phyloP scores from a whole-genome alignment of 2,329 filamentous ascomycete genomes.

The Cadophora gregata region DNA sequence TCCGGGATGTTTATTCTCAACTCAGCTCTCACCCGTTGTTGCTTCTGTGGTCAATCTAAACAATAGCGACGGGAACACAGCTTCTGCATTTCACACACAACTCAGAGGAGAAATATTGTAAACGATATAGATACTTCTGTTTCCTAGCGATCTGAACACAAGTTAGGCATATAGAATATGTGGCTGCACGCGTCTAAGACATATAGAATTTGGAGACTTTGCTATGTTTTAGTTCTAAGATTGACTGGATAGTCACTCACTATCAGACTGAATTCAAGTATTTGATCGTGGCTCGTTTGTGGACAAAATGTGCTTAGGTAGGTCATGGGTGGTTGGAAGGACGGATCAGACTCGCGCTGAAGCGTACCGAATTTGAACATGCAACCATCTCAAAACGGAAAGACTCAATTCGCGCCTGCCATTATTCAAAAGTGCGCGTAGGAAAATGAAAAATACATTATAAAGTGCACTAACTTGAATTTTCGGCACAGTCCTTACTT shows the following conservation, averaged over 20 bases:
- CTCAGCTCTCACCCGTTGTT: too few species aligned
- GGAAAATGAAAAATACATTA: too few species aligned
- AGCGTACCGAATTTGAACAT: neutral
- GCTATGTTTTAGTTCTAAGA: constrained; percentile 17
- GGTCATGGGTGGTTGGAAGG: neutral
- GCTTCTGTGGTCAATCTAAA: too few species aligned
- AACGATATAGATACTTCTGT: too few species aligned
- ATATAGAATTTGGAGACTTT: too few species aligned
- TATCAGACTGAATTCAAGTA: neutral
- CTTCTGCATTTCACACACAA: too few species aligned
- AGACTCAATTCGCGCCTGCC: neutral
- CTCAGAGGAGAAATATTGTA: too few species aligned
- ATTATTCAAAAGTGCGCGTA: neutral
- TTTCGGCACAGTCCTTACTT: neutral
- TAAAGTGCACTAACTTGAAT: neutral
- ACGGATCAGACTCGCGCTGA: neutral
- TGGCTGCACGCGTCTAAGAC: too few species aligned
- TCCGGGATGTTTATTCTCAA: too few species aligned
- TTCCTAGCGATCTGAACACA: too few species aligned
- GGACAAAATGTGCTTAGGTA: neutral
- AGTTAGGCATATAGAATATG: too few species aligned
- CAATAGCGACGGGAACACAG: too few species aligned
- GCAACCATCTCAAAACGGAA: neutral
- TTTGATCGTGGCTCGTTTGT: neutral
- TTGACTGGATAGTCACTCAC: neutral